Percentiles rank a stretch among this genome's conserved stretches.
Conservation (phyloP, 139 green algal species). For the Limnomonas spitsbergensis region DNA sequence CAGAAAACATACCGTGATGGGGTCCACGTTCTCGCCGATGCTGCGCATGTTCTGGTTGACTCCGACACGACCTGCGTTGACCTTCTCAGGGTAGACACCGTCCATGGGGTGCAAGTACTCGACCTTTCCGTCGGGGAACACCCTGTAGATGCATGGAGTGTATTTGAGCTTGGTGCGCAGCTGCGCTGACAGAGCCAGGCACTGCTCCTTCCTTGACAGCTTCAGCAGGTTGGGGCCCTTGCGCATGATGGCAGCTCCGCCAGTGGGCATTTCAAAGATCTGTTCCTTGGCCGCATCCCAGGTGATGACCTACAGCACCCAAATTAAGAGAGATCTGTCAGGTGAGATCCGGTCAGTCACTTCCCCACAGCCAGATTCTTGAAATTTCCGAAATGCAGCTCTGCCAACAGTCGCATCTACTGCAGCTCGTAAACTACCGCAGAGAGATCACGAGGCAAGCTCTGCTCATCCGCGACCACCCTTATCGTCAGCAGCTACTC, state of each 20-base stretch:
- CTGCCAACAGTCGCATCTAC: too few species aligned
- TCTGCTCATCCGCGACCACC: too few species aligned
- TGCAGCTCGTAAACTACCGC: too few species aligned
- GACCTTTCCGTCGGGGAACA: conserved; percentile 93
- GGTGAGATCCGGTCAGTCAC: too few species aligned
- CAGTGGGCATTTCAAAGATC: conserved; percentile 99
- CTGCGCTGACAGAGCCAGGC: conserved; percentile 90
- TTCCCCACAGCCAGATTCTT: too few species aligned
- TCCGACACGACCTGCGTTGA: conserved; percentile 86
- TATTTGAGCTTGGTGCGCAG: conserved; percentile 98
- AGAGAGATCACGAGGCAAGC: too few species aligned
- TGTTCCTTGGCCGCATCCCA: conserved; percentile 96
- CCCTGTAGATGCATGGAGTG: conserved; percentile 87
- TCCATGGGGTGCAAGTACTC: conserved; percentile 99
- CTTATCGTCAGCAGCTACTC: too few species aligned
- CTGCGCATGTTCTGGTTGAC: conserved; percentile 87
- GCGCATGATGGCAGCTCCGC: conserved; percentile 97
- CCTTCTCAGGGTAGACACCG: conserved; percentile 99
- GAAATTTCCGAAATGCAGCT: too few species aligned
- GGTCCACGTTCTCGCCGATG: conserved; percentile 95
- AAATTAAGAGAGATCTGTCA: too few species aligned
- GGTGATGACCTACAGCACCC: conserved; percentile 72
- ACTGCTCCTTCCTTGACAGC: conserved; percentile 99
- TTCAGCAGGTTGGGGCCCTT: conserved; percentile 98
- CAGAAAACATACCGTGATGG: conserved; percentile 54